Base-by-base conservation (phyloP, 1,284 basidiomycete species). In the Cystobasidiaceae sp. region DNA sequence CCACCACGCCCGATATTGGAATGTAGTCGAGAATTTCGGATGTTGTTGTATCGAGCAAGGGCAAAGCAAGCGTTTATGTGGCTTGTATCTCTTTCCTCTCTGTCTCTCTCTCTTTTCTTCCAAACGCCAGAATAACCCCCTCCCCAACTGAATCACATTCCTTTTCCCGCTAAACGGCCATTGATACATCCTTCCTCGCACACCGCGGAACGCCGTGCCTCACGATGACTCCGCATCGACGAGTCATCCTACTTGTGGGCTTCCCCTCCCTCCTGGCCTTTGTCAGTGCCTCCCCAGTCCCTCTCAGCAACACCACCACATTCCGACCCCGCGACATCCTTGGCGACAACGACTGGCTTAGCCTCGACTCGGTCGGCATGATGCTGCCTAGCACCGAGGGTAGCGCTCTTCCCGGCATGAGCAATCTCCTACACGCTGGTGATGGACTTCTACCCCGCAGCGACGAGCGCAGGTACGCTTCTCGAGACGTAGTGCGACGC, bases 311-410 rank as follows among this genome's bases (percentile, higher is more conserved):
- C 23, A 39, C 30, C 30, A 45, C 39, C 15, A 33, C 23, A 33
- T 28, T 41, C 8, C 33, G 54, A n/a, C 23, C 37, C 7, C 39
- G 44, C 45, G 37, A 32, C n/a, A 27, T 52, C 25, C 28, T 41
- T 23, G 61, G 55, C 51, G 41, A 51, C 30, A 51, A 55, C 21
- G 61, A 32, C 2, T 63, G 51, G 61, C 30, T 63, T 17, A 50
- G 17, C n/a, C 48, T 63, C 50, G 51, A 63, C 27, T 52, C 59
- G 23, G 50, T 54, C 23, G 61, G 61, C 13, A 50, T 63, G 61
- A 63, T 63, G 61, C 21, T 63, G 21, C 61, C 61, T 3, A 25
- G 54, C 23, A 50, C 45, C 50, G 34, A 41, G 41, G 28, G 54
- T 25, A 33, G 11, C 11, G 37, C 37, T 34, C 49, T 21, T n/a